Conservation (phyloP, 2,329 filamentous ascomycete species). For the Aphanoascus verrucosus region DNA sequence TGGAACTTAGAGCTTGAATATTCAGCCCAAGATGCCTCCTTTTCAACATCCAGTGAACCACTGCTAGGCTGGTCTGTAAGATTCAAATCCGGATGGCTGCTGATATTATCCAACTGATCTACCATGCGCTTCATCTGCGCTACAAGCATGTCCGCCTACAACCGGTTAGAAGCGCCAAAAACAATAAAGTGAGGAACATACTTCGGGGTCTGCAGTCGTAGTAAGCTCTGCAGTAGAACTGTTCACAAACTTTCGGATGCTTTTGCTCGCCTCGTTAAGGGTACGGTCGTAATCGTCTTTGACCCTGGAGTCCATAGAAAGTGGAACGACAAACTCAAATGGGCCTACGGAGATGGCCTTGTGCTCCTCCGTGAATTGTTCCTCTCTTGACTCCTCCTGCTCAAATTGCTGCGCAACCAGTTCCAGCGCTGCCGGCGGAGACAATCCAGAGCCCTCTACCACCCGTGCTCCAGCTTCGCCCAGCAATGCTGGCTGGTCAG, state of each 20-base stretch:
- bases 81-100: conserved; percentile 38
- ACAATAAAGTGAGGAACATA: conserved; percentile 14
- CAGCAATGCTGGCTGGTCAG: conserved; percentile 12
- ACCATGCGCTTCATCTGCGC: conserved; percentile 28
- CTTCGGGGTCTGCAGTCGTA: conserved; percentile 18
- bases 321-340: conserved; percentile 32
- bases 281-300: conserved; percentile 34
- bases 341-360: conserved; percentile 30
- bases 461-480: conserved; percentile 5
- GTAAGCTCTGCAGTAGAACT: neutral
- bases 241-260: conserved; percentile 24
- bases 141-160: conserved; percentile 20
- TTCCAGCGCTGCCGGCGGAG: conserved; percentile 2
- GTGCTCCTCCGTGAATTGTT: conserved; percentile 17
- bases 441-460: neutral
- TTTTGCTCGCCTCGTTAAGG: conserved; percentile 22
- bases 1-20: conserved; percentile 40
- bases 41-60: conserved; percentile 25
- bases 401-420: conserved; percentile 7
- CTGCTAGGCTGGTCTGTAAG: conserved; percentile 30
- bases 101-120: conserved; percentile 32
- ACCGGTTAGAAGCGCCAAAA: neutral
- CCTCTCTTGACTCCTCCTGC: conserved; percentile 15
- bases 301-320: conserved; percentile 36
- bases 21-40: conserved; percentile 37